A percentile compares a stretch with the other conserved stretches of the same genome.
phyloP scores from a whole-genome alignment of 1,284 basidiomycete species.

The Irpex sp. region DNA sequence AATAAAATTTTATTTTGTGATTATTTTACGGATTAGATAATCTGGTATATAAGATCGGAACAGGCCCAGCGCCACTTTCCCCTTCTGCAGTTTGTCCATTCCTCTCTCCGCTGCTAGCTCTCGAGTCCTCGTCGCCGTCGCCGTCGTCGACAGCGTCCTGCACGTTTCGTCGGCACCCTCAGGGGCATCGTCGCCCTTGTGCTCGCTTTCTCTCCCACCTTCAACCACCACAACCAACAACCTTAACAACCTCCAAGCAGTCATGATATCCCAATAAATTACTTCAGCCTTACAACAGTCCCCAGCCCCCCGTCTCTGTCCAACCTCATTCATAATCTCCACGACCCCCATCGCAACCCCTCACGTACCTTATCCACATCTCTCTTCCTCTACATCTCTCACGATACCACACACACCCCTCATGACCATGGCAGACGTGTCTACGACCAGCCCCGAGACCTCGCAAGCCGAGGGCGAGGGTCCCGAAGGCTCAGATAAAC shows the following conservation, averaged over 20 bases:
- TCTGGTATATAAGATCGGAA: conserved; percentile 12
- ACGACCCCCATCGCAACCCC: conserved; percentile 5
- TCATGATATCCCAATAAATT: conserved; percentile 37
- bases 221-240: conserved; percentile 14
- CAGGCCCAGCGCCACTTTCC: conserved; percentile 11
- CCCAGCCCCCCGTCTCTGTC: conserved; percentile 15
- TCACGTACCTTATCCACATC: conserved; percentile 9
- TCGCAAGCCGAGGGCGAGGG: conserved; percentile 53
- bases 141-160: conserved; percentile 12
- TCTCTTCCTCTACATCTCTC: conserved; percentile 8
- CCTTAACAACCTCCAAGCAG: conserved; percentile 22
- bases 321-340: conserved; percentile 15
- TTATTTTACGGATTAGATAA: conserved; percentile 14
- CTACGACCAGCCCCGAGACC: conserved; percentile 32
- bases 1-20: conserved; percentile 2
- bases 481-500: conserved; percentile 58
- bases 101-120: conserved; percentile 13
- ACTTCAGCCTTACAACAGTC: conserved; percentile 9
- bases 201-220: conserved; percentile 20
- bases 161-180: conserved; percentile 22
- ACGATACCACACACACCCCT: conserved; percentile 12
- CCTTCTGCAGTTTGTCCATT: conserved; percentile 17
- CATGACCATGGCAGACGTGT: conserved; percentile 16
- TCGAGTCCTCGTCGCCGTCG: conserved; percentile 7
- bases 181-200: conserved; percentile 29